Percentiles rank a stretch among this genome's conserved stretches.
phyloP scores from a whole-genome alignment of 495 filamentous ascomycete species.

The Podospora pseudocomata region DNA sequence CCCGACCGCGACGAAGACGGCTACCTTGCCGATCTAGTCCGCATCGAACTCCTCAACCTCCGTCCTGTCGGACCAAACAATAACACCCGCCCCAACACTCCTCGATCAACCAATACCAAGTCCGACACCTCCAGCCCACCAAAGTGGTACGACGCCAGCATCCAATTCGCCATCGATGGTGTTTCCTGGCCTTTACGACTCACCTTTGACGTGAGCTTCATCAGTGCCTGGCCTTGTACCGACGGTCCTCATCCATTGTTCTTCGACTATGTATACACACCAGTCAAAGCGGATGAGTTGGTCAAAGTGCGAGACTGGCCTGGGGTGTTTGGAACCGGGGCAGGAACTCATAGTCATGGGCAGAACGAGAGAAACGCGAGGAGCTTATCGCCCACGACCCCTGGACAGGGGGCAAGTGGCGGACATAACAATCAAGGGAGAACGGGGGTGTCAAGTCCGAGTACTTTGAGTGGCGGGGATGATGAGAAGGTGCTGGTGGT shows the following conservation, averaged over 20 bases:
- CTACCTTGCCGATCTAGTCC: constrained; percentile 53
- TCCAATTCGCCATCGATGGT: constrained; percentile 65
- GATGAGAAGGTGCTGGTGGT: constrained; percentile 63
- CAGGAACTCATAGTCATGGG: constrained; percentile 9
- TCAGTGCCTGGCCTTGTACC: constrained; percentile 63
- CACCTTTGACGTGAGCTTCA: constrained; percentile 61
- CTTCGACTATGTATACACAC: constrained; percentile 58
- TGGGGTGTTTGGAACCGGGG: constrained; percentile 26
- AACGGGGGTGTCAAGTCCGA: constrained; percentile 20
- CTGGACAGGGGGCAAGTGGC: neutral
- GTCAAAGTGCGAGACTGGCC: constrained; percentile 62
- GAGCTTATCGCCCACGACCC: constrained; percentile 21
- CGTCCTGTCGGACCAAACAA: constrained; percentile 20
- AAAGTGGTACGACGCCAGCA: constrained; percentile 56
- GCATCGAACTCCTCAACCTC: constrained; percentile 62
- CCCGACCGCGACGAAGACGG: constrained; percentile 46
- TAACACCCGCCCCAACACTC: constrained; percentile 19
- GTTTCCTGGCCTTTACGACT: constrained; percentile 60
- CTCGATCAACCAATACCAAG: constrained; percentile 1
- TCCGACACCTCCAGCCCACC: constrained; percentile 28
- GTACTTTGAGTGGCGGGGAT: constrained; percentile 29
- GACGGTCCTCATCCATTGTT: constrained; percentile 67
- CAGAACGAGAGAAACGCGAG: constrained; percentile 20
- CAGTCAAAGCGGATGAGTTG: constrained; percentile 55
- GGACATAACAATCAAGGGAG: neutral